Conservation (phyloP, 2,329 filamentous ascomycete genomes). For the Beauveria scarabaeidicola region DNA sequence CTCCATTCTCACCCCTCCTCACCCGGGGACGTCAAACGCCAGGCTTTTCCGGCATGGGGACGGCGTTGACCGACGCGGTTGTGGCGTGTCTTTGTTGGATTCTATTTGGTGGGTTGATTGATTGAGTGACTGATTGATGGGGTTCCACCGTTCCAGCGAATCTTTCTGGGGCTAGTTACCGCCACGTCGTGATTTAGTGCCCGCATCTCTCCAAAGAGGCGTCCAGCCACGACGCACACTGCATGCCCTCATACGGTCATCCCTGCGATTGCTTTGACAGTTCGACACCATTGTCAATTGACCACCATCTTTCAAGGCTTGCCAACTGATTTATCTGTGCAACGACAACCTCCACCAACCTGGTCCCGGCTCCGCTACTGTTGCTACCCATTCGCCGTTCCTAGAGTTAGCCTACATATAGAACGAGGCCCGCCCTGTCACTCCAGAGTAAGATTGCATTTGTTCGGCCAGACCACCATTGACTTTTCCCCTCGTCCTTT, state of each 20-base stretch:
- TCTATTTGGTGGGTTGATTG: background rate
- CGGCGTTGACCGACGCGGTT: background rate
- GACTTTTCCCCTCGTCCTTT: background rate
- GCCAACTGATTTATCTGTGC: background rate
- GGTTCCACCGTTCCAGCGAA: background rate
- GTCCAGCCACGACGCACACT: background rate
- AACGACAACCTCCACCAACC: background rate
- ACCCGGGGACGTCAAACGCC: no score
- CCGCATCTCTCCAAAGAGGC: background rate
- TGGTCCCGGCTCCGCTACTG: background rate
- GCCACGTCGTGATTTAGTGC: background rate
- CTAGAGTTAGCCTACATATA: background rate
- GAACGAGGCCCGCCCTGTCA: background rate
- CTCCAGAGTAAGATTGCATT: background rate
- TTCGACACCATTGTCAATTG: background rate
- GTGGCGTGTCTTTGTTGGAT: background rate
- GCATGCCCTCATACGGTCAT: background rate
- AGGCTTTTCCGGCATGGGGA: no score
- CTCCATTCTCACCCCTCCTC: background rate
- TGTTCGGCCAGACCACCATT: background rate
- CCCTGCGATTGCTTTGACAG: background rate
- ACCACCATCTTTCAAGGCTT: background rate
- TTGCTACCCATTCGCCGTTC: background rate
- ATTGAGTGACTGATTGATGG: background rate
- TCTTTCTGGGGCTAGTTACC: background rate